A percentile compares a stretch with the other conserved stretches of the same genome.
Evolutionary conservation across 495 filamentous ascomycete genomes (phyloP).

Genomic region (Penicillium soppii): DNA sequence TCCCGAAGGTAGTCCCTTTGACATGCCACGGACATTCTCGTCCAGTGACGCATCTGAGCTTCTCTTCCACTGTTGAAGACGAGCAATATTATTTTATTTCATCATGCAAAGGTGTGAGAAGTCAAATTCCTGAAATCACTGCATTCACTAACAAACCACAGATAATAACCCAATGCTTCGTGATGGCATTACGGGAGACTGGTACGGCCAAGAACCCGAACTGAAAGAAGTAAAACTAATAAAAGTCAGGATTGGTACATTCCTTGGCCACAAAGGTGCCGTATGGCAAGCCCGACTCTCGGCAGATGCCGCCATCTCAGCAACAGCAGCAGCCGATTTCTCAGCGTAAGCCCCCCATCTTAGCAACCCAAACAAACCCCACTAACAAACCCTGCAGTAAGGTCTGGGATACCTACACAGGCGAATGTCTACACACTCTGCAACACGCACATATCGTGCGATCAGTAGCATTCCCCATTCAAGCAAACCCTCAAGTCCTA

Average conservation of each 20-base stretch:
- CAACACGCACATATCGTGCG: slow-evolving; percentile 94
- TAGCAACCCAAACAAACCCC: not conserved
- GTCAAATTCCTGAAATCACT: not conserved
- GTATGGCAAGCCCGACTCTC: slow-evolving; percentile 94
- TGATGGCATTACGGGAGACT: slow-evolving; percentile 94
- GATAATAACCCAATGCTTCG: slow-evolving; percentile 98
- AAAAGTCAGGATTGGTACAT: slow-evolving; percentile 81
- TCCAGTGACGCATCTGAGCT: slow-evolving; percentile 91
- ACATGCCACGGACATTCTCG: slow-evolving; percentile 98
- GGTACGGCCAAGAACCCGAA: slow-evolving; percentile 46
- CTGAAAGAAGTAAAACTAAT: not conserved
- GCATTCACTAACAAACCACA: slow-evolving; percentile 26
- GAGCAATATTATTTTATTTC: slow-evolving; percentile 93
- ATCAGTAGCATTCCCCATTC: slow-evolving; percentile 80
- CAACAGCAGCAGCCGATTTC: slow-evolving; percentile 94
- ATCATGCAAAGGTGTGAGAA: slow-evolving; percentile 84
- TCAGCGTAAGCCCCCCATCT: slow-evolving; percentile 64
- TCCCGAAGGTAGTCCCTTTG: slow-evolving; percentile 77
- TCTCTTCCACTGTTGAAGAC: slow-evolving; percentile 83
- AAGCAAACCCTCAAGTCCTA: slow-evolving; percentile 71
- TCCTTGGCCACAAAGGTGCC: slow-evolving; percentile 96
- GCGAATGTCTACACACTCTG: slow-evolving; percentile 84
- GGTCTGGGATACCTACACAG: slow-evolving; percentile 94
- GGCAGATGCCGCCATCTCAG: slow-evolving; percentile 81
- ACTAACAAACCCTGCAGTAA: slow-evolving; percentile 52